Base-by-base conservation (phyloP, 2,329 filamentous ascomycete genomes). In the Truncatella angustata region DNA sequence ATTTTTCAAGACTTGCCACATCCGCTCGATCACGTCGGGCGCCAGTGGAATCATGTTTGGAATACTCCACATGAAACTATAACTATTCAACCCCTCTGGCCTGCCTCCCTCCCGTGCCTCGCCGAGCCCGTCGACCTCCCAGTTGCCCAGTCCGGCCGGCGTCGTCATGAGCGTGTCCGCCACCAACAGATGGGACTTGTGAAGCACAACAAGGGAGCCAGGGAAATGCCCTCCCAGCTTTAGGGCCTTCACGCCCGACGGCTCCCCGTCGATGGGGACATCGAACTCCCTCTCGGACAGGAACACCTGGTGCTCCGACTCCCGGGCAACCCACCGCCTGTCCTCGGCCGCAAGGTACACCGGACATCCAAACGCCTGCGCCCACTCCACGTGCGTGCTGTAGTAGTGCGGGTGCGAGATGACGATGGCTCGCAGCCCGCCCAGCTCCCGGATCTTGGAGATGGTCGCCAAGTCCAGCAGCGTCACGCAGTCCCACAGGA, bases 371-470 rank as follows among this genome's bases (percentile, higher is more conserved):
- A 94, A 93, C 0, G 77, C 76, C 40, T 73, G 65, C 0, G 87
- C 85, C 90, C 90, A 95, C 58, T 87, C 81, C 0, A 88, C 68
- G 66, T 91, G 86, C 3, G 88, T 88, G 12, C 84, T 85, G 70
- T 90, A 94, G 70, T 89, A 95, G 66, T 95, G 90, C 49, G 90
- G 90, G 69, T 95, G 88, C 10, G 80, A 85, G 56, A 92, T 90
- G 58, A 84, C 84, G 42, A 94, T 91, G 0, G 86, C 88, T 30
- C 73, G 73, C 11, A 95, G 63, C 0, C 87, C 88, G 39, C 89
- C 89, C 5, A 84, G 73, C 0, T 63, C 65, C 5, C 79, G 74
- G 60, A 93, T 82, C 51, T 68, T 66, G 1, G 70, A 63, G 0
- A 88, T 68, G 0, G 88, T 92, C 3, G 77, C 76, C 1, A 78